Conservation (phyloP, 2,329 filamentous ascomycete genomes). For the Cladosporium sp. region DNA sequence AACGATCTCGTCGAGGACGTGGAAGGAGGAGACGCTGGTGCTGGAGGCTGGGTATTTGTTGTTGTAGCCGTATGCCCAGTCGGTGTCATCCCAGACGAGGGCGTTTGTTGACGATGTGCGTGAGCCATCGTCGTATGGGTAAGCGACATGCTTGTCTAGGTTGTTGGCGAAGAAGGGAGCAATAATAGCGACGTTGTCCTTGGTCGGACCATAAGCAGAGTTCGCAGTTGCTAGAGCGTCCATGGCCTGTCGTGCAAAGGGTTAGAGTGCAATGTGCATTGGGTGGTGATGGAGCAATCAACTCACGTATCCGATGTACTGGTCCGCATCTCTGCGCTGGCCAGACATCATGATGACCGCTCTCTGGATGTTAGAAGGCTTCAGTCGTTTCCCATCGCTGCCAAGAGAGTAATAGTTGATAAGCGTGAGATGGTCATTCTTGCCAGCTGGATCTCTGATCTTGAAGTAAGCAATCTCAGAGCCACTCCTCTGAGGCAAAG, state of each 20-base stretch:
- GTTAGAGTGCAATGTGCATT: conserved; percentile 16
- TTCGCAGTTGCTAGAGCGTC: conserved; percentile 13
- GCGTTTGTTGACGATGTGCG: conserved; percentile 26
- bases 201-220: conserved; percentile 26
- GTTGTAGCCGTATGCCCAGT: conserved; percentile 36
- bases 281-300: neutral
- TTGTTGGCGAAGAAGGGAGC: conserved; percentile 38
- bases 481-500: conserved; percentile 24
- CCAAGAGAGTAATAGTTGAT: conserved; percentile 36
- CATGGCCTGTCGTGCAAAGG: conserved; percentile 21
- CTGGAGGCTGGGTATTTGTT: conserved; percentile 35
- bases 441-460: conserved; percentile 30
- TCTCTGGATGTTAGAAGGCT: conserved; percentile 28
- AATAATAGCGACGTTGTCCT: conserved; percentile 34
- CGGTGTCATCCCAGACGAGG: conserved; percentile 36
- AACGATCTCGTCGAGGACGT: conserved; percentile 37
- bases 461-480: conserved; percentile 36
- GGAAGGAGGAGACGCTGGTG: conserved; percentile 32
- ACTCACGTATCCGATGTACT: conserved; percentile 29
- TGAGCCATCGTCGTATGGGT: conserved; percentile 35
- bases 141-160: conserved; percentile 34
- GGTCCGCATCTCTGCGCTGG: conserved; percentile 30
- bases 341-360: conserved; percentile 36
- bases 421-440: conserved; percentile 29
- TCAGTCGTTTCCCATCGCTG: conserved; percentile 26